phyloP scores from a whole-genome alignment of 2,329 filamentous ascomycete species.

The Aspergillus candidus region DNA sequence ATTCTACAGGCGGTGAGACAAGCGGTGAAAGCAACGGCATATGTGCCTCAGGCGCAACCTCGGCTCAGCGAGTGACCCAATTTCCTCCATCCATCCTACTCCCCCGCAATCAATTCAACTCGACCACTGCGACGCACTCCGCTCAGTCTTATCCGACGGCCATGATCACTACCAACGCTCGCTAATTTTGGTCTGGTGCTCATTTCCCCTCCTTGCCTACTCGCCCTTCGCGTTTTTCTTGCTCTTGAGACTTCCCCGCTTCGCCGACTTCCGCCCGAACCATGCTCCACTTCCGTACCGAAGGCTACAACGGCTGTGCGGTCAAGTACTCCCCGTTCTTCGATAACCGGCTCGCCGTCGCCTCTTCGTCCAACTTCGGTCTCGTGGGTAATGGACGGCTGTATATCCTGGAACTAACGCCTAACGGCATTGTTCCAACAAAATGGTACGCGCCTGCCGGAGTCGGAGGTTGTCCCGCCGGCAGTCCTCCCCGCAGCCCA shows the following conservation, averaged over 20 bases:
- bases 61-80: constrained; percentile 1
- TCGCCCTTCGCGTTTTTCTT: constrained; percentile 9
- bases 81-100: neutral
- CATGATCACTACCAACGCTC: neutral
- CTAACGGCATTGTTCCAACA: constrained; percentile 74
- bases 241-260: constrained; percentile 1
- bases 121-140: constrained; percentile 19
- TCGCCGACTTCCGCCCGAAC: constrained; percentile 18
- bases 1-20: no score
- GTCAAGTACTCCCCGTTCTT: constrained; percentile 99
- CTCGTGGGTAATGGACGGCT: constrained; percentile 92
- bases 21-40: neutral
- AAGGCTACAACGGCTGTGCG: constrained; percentile 91
- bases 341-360: constrained; percentile 87
- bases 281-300: constrained; percentile 92
- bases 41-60: constrained; percentile 5
- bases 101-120: constrained; percentile 1
- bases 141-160: constrained; percentile 3
- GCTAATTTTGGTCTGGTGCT: neutral
- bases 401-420: constrained; percentile 75
- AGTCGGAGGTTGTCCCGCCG: no score
- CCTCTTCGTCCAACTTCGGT: constrained; percentile 88
- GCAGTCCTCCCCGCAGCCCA: neutral
- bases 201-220: constrained; percentile 1
- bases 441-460: constrained; percentile 56